Conservation (phyloP, 2,329 filamentous ascomycete genomes). For the Alternaria sp. region DNA sequence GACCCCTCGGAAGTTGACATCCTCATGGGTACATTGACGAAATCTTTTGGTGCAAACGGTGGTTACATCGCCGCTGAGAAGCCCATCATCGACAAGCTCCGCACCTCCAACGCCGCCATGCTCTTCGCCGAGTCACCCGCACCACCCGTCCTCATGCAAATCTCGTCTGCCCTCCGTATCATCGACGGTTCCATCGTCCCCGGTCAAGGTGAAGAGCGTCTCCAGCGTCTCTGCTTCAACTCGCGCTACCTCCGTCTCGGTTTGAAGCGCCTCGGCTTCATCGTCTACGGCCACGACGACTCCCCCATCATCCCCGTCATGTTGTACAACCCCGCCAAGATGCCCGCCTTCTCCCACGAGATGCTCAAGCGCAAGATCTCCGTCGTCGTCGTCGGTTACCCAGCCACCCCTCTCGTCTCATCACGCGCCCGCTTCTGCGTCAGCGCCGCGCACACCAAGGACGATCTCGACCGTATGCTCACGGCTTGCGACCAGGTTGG, state of each 20-base stretch:
- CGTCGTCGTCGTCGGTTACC: slow-evolving; percentile 96
- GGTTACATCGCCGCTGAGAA: slow-evolving; percentile 93
- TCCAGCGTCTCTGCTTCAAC: slow-evolving; percentile 97
- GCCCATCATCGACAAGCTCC: slow-evolving; percentile 88
- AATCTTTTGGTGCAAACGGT: slow-evolving; percentile 97
- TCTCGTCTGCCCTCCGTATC: slow-evolving; percentile 82
- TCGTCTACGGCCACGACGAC: slow-evolving; percentile 96
- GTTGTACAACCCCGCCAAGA: slow-evolving; percentile 98
- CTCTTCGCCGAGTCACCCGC: slow-evolving; percentile 86
- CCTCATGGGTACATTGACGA: slow-evolving; percentile 97
- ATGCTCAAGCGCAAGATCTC: slow-evolving; percentile 98
- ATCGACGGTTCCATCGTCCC: slow-evolving; percentile 88
- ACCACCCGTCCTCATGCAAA: slow-evolving; percentile 89
- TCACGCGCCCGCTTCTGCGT: slow-evolving; percentile 96
- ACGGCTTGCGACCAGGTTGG: slow-evolving; percentile 91
- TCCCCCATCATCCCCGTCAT: slow-evolving; percentile 94
- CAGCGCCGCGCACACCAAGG: slow-evolving; percentile 95
- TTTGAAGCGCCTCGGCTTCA: slow-evolving; percentile 94
- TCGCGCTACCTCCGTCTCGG: slow-evolving; percentile 97
- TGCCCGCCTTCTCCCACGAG: slow-evolving; percentile 96
- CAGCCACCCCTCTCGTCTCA: slow-evolving; percentile 92
- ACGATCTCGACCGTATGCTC: slow-evolving; percentile 90
- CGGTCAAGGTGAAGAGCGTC: slow-evolving; percentile 91
- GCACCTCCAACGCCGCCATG: slow-evolving; percentile 82
- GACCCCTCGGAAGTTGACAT: slow-evolving; percentile 89